Evolutionary conservation across 441 rosid species (phyloP), one percentile per base, ranked within the genome.

Genomic region (Biscutella auriculata): DNA sequence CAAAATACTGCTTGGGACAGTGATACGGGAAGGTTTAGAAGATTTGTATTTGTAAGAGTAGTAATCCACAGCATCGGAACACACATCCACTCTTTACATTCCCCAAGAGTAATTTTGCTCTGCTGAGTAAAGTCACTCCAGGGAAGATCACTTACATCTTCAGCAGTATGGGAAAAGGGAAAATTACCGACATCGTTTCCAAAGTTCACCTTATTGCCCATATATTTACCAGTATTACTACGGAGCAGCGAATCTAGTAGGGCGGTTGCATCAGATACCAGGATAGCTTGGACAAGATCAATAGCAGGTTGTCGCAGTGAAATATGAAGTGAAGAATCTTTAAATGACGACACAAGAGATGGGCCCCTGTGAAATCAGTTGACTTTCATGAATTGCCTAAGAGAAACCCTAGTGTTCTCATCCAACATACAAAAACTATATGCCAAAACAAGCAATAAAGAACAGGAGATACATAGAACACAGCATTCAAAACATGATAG

Each of bases 51-150:
- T 71, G 82, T 81, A 49, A 94, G 72, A 77, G 79, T 88, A 76
- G 84, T 84, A 68, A 83, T 73, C 99, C 99, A 94, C 66, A 90
- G 54, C 97, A 87, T 85, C 45, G 99, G 99, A 68, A 84, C 77
- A 72, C 95, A 85, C 94, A 87, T 81, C 97, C 97, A 94, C 42
- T 74, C 88, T 65, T 67, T 78, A 71, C 60, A 77, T 51, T 85
- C 96, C 32, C 46, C 69, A 73, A 77, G 79, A 43, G 88, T 66
- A 60, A 79, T 76, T 63, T 74, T 80, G 68, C 71, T 76, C 77
- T 82, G 95, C 19, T 75, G 67, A 75, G 74, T 76, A 69, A 85
- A 87, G 68, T 73, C 94, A 77, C 62, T 72, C 99, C 96, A 90
- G 65, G 79, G 80, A 64, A 71, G 61, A 60, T 60, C 55, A 67